Percentiles rank a stretch among this genome's conserved stretches.
Evolutionary conservation across 1,284 basidiomycete species (phyloP).

Genomic region (Puccinia triticina): DNA sequence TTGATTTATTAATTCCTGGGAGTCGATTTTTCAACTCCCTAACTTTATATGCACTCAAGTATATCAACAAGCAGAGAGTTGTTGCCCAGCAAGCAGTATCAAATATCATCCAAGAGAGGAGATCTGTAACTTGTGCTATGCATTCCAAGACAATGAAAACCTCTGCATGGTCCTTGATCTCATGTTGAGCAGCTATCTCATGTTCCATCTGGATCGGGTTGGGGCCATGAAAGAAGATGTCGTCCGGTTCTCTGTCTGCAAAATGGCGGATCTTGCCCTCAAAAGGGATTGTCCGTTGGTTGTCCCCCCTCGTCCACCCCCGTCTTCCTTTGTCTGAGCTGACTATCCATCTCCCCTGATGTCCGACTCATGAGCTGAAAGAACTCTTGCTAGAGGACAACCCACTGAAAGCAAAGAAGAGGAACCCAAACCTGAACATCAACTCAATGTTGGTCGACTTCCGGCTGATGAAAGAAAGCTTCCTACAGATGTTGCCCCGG

Average conservation of each 20-base stretch:
- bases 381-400: conserved; percentile 95
- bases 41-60: conserved; percentile 98
- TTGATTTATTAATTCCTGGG: too few species aligned
- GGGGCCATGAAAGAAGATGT: conserved; percentile 74
- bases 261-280: conserved; percentile 78
- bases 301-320: conserved; percentile 54
- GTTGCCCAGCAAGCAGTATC: conserved; percentile 97
- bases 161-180: conserved; percentile 96
- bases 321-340: background rate
- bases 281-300: conserved; percentile 92
- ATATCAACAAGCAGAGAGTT: conserved; percentile 84
- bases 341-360: background rate
- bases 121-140: conserved; percentile 91
- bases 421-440: conserved; percentile 84
- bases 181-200: conserved; percentile 91
- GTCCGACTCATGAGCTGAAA: conserved; percentile 92
- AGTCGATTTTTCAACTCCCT: too few species aligned
- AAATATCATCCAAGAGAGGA: conserved; percentile 92
- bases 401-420: conserved; percentile 88
- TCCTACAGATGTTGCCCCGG: conserved; percentile 69
- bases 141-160: conserved; percentile 96
- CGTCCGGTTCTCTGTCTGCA: conserved; percentile 86
- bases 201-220: conserved; percentile 86
- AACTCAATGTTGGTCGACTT: conserved; percentile 83
- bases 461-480: conserved; percentile 95